Conservation (phyloP, 1,284 basidiomycete genomes). For the Bjerkandera adusta region DNA sequence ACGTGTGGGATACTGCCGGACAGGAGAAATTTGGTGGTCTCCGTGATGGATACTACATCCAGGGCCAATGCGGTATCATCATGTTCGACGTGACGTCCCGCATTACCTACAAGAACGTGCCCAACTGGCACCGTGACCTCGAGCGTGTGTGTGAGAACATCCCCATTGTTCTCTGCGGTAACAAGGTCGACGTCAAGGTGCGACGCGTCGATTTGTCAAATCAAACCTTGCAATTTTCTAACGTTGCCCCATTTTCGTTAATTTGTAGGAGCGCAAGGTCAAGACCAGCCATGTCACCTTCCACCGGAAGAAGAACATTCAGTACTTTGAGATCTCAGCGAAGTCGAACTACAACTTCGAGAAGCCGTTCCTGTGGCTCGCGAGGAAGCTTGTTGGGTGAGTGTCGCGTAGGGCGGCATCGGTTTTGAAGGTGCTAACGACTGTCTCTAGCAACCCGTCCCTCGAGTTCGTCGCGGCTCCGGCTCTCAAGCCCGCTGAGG, state of each 20-base stretch:
- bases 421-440: slow-evolving; percentile 1
- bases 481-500: slow-evolving; percentile 94
- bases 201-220: slow-evolving; percentile 23
- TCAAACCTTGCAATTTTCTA: slow-evolving; percentile 1
- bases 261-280: slow-evolving; percentile 93
- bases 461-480: slow-evolving; percentile 98
- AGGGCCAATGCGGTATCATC: slow-evolving; percentile 99
- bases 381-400: slow-evolving; percentile 95
- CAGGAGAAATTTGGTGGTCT: slow-evolving; percentile 99
- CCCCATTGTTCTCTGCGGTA: slow-evolving; percentile 98
- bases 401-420: slow-evolving; percentile 28
- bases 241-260: slow-evolving; percentile 7
- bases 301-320: slow-evolving; percentile 99
- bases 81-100: slow-evolving; percentile 99
- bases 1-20: slow-evolving; percentile 99
- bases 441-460: slow-evolving; percentile 62
- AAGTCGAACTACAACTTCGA: slow-evolving; percentile 99
- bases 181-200: slow-evolving; percentile 99
- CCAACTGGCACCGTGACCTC: slow-evolving; percentile 99
- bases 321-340: slow-evolving; percentile 99
- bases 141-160: slow-evolving; percentile 99
- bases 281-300: slow-evolving; percentile 99
- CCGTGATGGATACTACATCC: slow-evolving; percentile 97
- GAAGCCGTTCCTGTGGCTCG: slow-evolving; percentile 99
- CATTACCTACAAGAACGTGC: slow-evolving; percentile 99